Conservation (phyloP, 2,329 filamentous ascomycete genomes). For the Calonectria ilicicola region DNA sequence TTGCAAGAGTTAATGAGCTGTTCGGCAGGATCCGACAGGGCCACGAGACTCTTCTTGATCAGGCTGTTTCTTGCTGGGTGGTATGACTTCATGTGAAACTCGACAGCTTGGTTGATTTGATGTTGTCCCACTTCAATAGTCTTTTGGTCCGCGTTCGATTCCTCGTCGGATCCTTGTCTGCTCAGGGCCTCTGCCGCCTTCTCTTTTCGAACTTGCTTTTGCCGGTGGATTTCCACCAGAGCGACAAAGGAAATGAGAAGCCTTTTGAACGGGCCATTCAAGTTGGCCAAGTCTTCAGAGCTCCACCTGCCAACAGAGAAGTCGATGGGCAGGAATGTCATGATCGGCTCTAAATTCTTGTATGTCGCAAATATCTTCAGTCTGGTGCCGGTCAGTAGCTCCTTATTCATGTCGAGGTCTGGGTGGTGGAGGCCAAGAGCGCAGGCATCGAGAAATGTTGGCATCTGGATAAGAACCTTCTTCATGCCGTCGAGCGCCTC, state of each 20-base stretch:
- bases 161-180: slow-evolving; percentile 13
- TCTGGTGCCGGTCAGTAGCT: background rate
- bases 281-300: slow-evolving; percentile 9
- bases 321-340: slow-evolving; percentile 21
- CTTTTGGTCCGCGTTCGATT: background rate
- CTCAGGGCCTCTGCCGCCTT: slow-evolving; percentile 8
- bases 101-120: slow-evolving; percentile 17
- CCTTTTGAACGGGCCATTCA: background rate
- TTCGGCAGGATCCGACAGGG: slow-evolving; percentile 9
- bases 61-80: background rate
- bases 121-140: slow-evolving; percentile 7
- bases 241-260: slow-evolving; percentile 12
- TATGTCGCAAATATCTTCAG: slow-evolving; percentile 4
- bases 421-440: slow-evolving; percentile 8
- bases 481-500: slow-evolving; percentile 48
- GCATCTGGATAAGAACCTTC: slow-evolving; percentile 7
- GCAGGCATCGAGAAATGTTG: slow-evolving; percentile 10
- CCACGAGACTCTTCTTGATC: slow-evolving; percentile 11
- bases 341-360: slow-evolving; percentile 4
- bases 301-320: slow-evolving; percentile 19
- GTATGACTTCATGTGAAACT: slow-evolving; percentile 13
- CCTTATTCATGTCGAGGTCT: slow-evolving; percentile 12
- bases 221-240: slow-evolving; percentile 12
- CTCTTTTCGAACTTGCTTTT: slow-evolving; percentile 16
- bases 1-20: slow-evolving; percentile 12